phyloP scores from a whole-genome alignment of 345 rosid species.

The Leavenworthia alabamica region DNA sequence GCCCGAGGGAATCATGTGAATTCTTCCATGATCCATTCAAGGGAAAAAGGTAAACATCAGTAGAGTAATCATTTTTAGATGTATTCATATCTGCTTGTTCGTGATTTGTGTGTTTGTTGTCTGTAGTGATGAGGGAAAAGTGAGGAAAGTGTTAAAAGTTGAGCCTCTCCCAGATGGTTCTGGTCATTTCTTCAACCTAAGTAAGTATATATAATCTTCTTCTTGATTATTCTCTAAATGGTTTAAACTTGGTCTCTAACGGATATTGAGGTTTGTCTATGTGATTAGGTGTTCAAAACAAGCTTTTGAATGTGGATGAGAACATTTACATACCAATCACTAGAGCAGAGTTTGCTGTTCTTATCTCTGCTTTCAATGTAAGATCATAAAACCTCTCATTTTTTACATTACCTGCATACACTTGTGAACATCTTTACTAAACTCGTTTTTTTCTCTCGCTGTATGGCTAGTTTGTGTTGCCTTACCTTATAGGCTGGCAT shows the following conservation, averaged over 20 bases:
- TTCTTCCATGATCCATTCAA: constrained; percentile 85
- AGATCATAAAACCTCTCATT: constrained; percentile 13
- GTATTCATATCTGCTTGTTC: background rate
- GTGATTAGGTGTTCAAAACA: constrained; percentile 97
- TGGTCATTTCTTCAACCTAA: constrained; percentile 87
- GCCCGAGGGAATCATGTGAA: constrained; percentile 68
- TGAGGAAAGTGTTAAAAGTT: constrained; percentile 88
- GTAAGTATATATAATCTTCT: constrained; percentile 40
- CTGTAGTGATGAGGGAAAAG: constrained; percentile 77
- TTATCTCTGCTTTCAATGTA: constrained; percentile 71
- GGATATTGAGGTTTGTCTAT: too few species aligned
- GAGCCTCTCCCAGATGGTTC: constrained; percentile 95
- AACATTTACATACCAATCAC: constrained; percentile 76
- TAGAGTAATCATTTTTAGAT: background rate
- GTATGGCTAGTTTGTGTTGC: constrained; percentile 50
- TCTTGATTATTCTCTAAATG: constrained; percentile 6
- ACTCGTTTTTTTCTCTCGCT: background rate
- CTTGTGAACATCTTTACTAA: background rate
- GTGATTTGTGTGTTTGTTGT: constrained; percentile 19
- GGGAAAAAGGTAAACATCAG: constrained; percentile 60
- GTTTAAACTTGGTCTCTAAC: constrained; percentile 8
- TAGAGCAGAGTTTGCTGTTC: constrained; percentile 74
- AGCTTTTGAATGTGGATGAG: constrained; percentile 69
- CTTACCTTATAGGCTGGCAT: constrained; percentile 73
- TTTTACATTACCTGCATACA: background rate